Conservation (phyloP, 2,329 filamentous ascomycete genomes). For the Fusarium floridanum region DNA sequence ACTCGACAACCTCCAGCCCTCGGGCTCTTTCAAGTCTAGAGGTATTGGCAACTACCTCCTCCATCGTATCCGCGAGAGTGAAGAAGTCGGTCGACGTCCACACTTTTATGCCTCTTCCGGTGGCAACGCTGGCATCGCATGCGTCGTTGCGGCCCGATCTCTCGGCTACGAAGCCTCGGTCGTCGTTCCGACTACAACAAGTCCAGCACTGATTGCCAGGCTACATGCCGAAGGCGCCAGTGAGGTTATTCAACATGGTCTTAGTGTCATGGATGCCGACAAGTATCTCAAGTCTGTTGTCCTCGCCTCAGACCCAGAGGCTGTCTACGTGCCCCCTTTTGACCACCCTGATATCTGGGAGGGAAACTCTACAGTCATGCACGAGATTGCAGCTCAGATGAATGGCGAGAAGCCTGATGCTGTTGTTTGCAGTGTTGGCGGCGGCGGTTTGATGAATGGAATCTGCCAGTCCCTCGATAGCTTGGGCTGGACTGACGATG, state of each 20-base stretch:
- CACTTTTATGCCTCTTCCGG: conserved; percentile 82
- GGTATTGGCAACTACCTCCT: conserved; percentile 80
- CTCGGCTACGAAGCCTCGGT: conserved; percentile 76
- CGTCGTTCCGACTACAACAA: conserved; percentile 76
- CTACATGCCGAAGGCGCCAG: conserved; percentile 71
- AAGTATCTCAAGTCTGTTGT: conserved; percentile 68
- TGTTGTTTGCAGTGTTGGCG: conserved; percentile 81
- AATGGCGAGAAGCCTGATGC: conserved; percentile 76
- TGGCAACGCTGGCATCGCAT: conserved; percentile 85
- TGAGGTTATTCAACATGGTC: conserved; percentile 75
- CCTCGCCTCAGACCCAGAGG: conserved; percentile 55
- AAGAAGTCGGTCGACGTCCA: conserved; percentile 17
- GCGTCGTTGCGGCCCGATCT: conserved; percentile 76
- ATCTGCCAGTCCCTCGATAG: conserved; percentile 72
- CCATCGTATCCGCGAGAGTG: conserved; percentile 51
- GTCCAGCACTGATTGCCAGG: conserved; percentile 75
- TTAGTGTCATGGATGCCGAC: conserved; percentile 78
- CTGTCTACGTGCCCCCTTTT: conserved; percentile 75
- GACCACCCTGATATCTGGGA: conserved; percentile 75
- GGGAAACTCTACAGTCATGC: conserved; percentile 70
- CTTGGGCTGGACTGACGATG: conserved; percentile 39
- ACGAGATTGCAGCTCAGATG: conserved; percentile 57
- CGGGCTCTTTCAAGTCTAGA: conserved; percentile 86
- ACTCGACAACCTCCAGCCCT: conserved; percentile 84
- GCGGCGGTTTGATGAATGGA: conserved; percentile 84